A percentile compares a stretch with the other conserved stretches of the same genome.
phyloP scores from a whole-genome alignment of 1,139 yeast species.

The Protomyces arabidopsidicola region DNA sequence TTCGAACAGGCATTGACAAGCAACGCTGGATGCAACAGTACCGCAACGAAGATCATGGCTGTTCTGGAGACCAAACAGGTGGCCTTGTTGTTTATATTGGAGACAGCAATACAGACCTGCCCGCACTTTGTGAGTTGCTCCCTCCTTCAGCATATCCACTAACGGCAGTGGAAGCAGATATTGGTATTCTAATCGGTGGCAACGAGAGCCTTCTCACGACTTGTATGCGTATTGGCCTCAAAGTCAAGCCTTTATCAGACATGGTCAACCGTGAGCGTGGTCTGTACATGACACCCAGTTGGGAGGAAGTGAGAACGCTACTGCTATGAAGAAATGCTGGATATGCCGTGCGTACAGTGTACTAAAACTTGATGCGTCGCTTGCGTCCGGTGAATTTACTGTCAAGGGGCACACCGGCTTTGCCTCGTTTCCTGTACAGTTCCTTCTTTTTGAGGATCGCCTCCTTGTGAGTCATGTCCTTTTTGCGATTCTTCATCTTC shows the following conservation, averaged over 20 bases:
- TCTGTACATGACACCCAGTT: neutral
- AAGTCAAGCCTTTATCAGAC: neutral
- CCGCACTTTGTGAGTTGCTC: neutral
- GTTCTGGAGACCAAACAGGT: no score
- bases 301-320: neutral
- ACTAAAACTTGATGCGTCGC: slow-evolving; percentile 74
- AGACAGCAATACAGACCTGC: slow-evolving; percentile 26
- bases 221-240: slow-evolving; percentile 4
- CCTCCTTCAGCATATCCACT: neutral
- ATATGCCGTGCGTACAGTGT: neutral
- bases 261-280: neutral
- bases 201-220: slow-evolving; percentile 3
- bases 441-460: slow-evolving; percentile 89
- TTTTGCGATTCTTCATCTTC: slow-evolving; percentile 53
- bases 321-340: neutral
- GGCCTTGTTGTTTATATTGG: slow-evolving; percentile 17
- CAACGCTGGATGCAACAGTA: neutral
- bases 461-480: slow-evolving; percentile 47
- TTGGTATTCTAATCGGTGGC: slow-evolving; percentile 20
- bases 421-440: slow-evolving; percentile 85
- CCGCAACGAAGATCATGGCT: neutral
- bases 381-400: slow-evolving; percentile 91
- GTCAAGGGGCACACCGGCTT: slow-evolving; percentile 71
- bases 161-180: slow-evolving; percentile 9
- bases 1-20: slow-evolving; percentile 23